Base-by-base conservation (phyloP, 441 rosid species). In the Bruguiera hainesii region DNA sequence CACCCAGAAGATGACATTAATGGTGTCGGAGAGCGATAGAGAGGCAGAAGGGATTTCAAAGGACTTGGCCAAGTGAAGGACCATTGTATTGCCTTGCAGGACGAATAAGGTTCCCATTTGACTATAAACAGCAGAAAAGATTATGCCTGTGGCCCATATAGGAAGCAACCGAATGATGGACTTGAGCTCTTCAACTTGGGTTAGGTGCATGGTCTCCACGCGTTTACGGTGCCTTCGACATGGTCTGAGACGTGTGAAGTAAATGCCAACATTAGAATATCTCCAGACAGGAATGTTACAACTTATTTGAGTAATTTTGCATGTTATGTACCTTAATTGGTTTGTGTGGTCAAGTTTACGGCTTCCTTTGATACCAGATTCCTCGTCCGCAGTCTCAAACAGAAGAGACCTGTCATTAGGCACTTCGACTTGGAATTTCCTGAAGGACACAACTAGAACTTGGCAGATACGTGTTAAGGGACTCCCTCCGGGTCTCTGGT, bases 31-130 rank as follows among this genome's bases (percentile, higher is more conserved):
- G 51, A 93, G 79, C 56, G 95, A 81, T 61, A 88, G 87, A 29
- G 97, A 90, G 11, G 98, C 98, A 2, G 99, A 82, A 5, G 99
- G 99, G 75, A 95, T 91, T 64, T 82, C 50, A 57, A 90, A 95
- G 61, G 84, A 26, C 15, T 66, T 76, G 16, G 82, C 82, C 75
- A 89, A 74, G 71, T 82, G 93, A 55, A 81, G 90, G 70, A 91
- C 87, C 96, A 95, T 77, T 26, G 87, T 84, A 80, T 90, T 88
- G 26, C 99, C 99, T 76, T 95, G 99, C 35, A 91, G 79, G 60
- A 89, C 91, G 20, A 91, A 90, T 77, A 95, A 75, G 16, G 88
- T 90, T 69, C 82, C 78, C 96, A 91, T 95, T 72, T 95, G 99
- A 60, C 93, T 81, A 75, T 85, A 88, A 4, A 89, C 98, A 0